A percentile compares a stretch with the other conserved stretches of the same genome.
phyloP scores from a whole-genome alignment of 345 rosid genomes.

The Eucalyptus paniculata region DNA sequence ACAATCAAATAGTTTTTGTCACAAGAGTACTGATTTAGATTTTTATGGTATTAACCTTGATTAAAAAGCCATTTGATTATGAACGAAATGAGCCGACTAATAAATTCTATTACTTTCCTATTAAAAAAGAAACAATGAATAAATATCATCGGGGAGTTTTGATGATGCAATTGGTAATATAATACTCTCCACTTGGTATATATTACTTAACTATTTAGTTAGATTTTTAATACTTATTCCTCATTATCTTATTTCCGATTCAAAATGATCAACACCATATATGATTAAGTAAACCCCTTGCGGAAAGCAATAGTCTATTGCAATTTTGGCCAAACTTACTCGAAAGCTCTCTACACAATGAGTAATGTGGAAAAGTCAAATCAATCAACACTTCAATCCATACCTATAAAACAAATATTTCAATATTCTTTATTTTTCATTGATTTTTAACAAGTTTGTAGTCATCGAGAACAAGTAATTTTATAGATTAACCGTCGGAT shows the following conservation, averaged over 20 bases:
- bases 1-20: accelerated
- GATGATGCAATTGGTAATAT: neutral
- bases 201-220: neutral
- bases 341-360: accelerated
- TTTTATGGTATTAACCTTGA: no score
- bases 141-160: neutral
- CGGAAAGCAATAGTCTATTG: neutral
- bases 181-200: neutral
- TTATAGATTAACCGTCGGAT: accelerated
- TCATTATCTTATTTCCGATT: accelerated
- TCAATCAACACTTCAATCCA: neutral
- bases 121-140: neutral
- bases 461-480: neutral
- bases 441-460: neutral
- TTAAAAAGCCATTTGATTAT: neutral
- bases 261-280: accelerated
- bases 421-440: neutral
- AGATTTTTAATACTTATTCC: neutral
- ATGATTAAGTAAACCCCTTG: neutral
- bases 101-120: neutral
- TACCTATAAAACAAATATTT: neutral
- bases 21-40: accelerated
- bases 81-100: neutral
- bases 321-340: neutral
- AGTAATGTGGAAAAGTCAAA: neutral